phyloP scores from a whole-genome alignment of 1,139 yeast genomes.

The Blastobotrys arbuscula region DNA sequence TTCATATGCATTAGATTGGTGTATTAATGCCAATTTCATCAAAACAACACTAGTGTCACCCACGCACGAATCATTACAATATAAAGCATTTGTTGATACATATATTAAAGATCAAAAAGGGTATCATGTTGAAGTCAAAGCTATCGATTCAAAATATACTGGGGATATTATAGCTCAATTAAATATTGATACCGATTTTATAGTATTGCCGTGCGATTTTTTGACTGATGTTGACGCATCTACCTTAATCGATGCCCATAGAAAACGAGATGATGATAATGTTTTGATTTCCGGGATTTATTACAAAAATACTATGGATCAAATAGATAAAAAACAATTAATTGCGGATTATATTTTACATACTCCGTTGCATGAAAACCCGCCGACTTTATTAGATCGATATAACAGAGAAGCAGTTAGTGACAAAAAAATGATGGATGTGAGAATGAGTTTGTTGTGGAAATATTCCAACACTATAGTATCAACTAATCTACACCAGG shows the following conservation, averaged over 20 bases:
- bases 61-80: conserved; percentile 14
- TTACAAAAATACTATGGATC: conserved; percentile 65
- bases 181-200: conserved; percentile 49
- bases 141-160: conserved; percentile 28
- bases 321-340: conserved; percentile 71
- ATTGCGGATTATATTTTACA: conserved; percentile 55
- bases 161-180: conserved; percentile 61
- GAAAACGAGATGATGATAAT: conserved; percentile 61
- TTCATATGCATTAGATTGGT: conserved; percentile 86
- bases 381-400: conserved; percentile 56
- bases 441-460: conserved; percentile 89
- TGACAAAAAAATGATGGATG: conserved; percentile 60
- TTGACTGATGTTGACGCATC: conserved; percentile 90
- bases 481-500: conserved; percentile 66
- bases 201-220: conserved; percentile 87
- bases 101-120: conserved; percentile 2
- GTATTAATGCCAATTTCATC: conserved; percentile 57
- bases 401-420: conserved; percentile 63
- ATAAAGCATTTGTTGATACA: conserved; percentile 5
- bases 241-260: conserved; percentile 74
- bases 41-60: conserved; percentile 48
- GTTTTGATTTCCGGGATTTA: conserved; percentile 59
- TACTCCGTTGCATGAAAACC: conserved; percentile 43
- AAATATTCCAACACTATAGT: conserved; percentile 71
- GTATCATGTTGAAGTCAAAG: conserved; percentile 19